phyloP scores from a whole-genome alignment of 768 basidiomycete genomes.

The Dioszegia hungarica region DNA sequence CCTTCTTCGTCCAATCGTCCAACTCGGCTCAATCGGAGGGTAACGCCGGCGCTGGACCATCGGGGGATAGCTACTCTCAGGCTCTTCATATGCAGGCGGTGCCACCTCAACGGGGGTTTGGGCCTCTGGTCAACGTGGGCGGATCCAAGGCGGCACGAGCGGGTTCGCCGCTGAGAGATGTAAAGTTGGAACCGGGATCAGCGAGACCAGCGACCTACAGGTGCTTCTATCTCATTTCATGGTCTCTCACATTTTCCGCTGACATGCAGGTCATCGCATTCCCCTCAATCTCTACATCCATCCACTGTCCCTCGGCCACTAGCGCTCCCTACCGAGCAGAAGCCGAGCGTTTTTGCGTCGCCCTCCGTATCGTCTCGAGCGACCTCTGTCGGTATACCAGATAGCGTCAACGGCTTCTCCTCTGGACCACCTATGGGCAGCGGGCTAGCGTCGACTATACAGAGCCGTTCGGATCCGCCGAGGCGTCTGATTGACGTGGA shows the following conservation, averaged over 20 bases:
- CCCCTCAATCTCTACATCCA: not conserved
- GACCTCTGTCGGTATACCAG: not conserved
- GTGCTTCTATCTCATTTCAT: not conserved
- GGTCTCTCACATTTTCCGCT: too few species aligned
- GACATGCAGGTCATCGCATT: not conserved
- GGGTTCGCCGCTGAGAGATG: conserved; percentile 1
- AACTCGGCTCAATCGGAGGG: conserved; percentile 23
- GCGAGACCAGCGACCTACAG: not conserved
- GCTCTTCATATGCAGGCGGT: not conserved
- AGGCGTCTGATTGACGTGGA: conserved; percentile 32
- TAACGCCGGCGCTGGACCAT: not conserved
- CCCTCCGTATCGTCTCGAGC: not conserved
- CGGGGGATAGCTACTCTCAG: conserved; percentile 1
- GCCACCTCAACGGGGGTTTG: not conserved
- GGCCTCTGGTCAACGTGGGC: not conserved
- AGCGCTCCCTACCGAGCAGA: not conserved
- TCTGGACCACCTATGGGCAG: not conserved
- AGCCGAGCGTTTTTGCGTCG: not conserved
- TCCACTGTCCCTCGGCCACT: not conserved
- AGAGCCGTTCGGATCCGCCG: conserved; percentile 30
- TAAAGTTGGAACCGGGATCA: not conserved
- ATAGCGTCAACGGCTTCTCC: not conserved
- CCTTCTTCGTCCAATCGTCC: conserved; percentile 19
- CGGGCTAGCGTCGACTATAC: not conserved
- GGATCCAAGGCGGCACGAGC: not conserved